phyloP scores from a whole-genome alignment of 495 filamentous ascomycete species.

The Oleoguttula mirabilis region DNA sequence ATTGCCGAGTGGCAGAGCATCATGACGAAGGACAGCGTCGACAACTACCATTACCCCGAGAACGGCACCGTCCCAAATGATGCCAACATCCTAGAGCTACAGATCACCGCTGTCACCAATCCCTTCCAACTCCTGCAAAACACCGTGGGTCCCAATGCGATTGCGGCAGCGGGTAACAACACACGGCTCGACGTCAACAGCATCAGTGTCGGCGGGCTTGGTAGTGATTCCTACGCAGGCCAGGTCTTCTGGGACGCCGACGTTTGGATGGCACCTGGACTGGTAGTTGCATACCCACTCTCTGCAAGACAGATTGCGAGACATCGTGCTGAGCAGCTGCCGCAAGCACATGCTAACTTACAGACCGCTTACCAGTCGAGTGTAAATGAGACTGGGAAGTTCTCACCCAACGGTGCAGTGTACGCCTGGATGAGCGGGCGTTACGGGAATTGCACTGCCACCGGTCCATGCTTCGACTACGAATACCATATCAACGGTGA shows the following conservation, averaged over 20 bases:
- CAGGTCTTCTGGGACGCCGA: slow-evolving; percentile 51
- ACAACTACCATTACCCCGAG: slow-evolving; percentile 44
- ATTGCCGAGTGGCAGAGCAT: slow-evolving; percentile 44
- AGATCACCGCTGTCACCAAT: slow-evolving; percentile 53
- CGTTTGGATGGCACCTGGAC: slow-evolving; percentile 53
- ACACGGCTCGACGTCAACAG: slow-evolving; percentile 40
- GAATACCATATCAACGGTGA: slow-evolving; percentile 62
- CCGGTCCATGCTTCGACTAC: slow-evolving; percentile 56
- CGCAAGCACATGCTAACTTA: slow-evolving; percentile 37
- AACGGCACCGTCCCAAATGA: slow-evolving; percentile 51
- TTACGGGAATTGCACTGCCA: slow-evolving; percentile 53
- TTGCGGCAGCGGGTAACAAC: slow-evolving; percentile 25
- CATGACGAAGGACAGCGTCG: slow-evolving; percentile 44
- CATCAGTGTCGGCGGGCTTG: slow-evolving; percentile 49
- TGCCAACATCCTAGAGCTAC: slow-evolving; percentile 44
- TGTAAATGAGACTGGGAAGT: slow-evolving; percentile 38
- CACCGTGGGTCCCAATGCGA: slow-evolving; percentile 40
- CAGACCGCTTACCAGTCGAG: slow-evolving; percentile 25
- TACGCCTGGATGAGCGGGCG: slow-evolving; percentile 55
- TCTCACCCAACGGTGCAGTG: slow-evolving; percentile 42
- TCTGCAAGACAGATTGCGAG: slow-evolving; percentile 45
- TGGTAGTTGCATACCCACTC: slow-evolving; percentile 47
- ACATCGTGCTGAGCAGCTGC: slow-evolving; percentile 42
- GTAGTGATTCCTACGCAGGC: slow-evolving; percentile 51
- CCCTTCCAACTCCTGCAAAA: slow-evolving; percentile 62